Evolutionary conservation across 805 yeast species (phyloP), one percentile per base, ranked within the genome.

Genomic region (Alloascoidea hylecoeti): DNA sequence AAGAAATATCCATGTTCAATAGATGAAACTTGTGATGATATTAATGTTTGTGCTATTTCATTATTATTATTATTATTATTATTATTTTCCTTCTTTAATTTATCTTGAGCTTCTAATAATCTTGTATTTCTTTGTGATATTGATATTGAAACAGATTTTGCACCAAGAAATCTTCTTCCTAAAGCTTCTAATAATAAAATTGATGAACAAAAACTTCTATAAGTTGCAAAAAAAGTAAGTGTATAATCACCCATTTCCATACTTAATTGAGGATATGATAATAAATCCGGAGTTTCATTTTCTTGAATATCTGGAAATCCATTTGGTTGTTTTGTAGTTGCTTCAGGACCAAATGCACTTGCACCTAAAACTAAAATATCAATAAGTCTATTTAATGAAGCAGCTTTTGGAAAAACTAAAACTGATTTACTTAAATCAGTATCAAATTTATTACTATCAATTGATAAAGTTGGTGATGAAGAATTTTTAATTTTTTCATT

Each of bases 361-460:
- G 70, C 78, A 15, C 81, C 89, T 52, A 71, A 64, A 3, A 89
- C 85, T 37, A 89, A 57, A 16, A 88, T 66, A 55, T 89, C 96
- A 39, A 86, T 66, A 47, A 89, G 64, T 46, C 75, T 74, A 35
- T 83, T 89, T 40, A 84, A 57, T 1, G 82, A 68, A 1, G 94
- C 92, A 3, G 83, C 72, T 47, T 75, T 77, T 17, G 74, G 57
- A 4, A 70, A 78, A 4, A 72, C 78, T 39, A 58, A 53, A 16
- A 65, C 50, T 40, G 50, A 14, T 16, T 14, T 38, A n/a, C n/a
- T n/a, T n/a, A n/a, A n/a, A n/a, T n/a, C n/a, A n/a, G n/a, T n/a
- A n/a, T n/a, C n/a, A 35, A n/a, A n/a, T 13, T 4, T 36, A 33
- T 15, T 17, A n/a, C 30, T 23, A n/a, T n/a, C n/a, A n/a, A n/a